These are phyloP conservation scores for Wallacemonas sp. DNA, from an alignment of 208 protist species.

Conservation along the genomic window DNA sequence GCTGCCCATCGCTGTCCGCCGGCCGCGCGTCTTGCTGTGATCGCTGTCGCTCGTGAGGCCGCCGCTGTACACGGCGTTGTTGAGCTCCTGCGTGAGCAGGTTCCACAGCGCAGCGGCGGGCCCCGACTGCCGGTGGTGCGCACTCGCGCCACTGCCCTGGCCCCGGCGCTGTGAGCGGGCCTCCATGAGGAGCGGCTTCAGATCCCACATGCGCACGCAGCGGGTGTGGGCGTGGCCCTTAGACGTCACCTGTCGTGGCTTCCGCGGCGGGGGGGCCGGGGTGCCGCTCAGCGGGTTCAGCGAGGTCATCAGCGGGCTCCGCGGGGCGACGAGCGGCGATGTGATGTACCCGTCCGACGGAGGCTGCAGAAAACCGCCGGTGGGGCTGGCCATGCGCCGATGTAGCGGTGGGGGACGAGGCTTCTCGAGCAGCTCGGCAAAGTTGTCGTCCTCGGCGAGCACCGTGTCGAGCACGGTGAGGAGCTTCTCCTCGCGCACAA, in stretches of 20 bases:
- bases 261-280: not conserved
- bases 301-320: not conserved
- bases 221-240: conserved; percentile 40
- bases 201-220: conserved; percentile 61
- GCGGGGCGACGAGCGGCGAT: conserved; percentile 8
- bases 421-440: conserved; percentile 3
- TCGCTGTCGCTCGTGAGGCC: conserved; percentile 19
- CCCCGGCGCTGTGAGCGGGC: conserved; percentile 29
- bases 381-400: conserved; percentile 6
- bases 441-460: conserved; percentile 19
- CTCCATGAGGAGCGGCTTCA: conserved; percentile 68
- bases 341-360: conserved; percentile 13
- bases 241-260: not conserved
- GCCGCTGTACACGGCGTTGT: conserved; percentile 14
- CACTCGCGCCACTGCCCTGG: conserved; percentile 11
- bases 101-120: conserved; percentile 44
- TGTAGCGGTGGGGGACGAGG: not conserved
- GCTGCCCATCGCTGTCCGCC: not conserved
- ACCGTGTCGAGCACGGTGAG: conserved; percentile 42
- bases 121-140: conserved; percentile 22
- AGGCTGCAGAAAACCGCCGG: not conserved
- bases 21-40: conserved; percentile 1
- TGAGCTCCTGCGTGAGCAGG: conserved; percentile 36
- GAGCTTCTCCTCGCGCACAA: conserved; percentile 63
- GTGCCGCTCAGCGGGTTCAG: not conserved